Base-by-base conservation (phyloP, 176 grass and related monocot species). In the Avena insularis region DNA sequence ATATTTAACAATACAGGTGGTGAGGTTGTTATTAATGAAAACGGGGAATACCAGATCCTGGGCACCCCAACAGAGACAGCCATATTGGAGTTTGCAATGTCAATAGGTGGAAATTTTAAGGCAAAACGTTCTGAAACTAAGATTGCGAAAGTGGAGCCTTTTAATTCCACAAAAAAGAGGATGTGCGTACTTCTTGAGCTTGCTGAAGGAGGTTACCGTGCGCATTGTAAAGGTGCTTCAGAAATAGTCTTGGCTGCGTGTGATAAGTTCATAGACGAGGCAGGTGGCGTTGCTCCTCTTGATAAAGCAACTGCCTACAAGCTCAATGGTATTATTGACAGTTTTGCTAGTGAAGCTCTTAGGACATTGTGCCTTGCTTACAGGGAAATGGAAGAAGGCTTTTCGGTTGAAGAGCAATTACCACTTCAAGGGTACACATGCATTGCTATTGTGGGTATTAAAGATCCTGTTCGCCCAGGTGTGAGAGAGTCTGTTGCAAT, bases 1-100 rank as follows among this genome's bases (percentile, higher is more conserved):
- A 85, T 99, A 79, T 99, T 99, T 87, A 99, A 91, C 58, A 99
- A 99, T 89, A 99, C 97, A 43, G 92, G 90, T 85, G 97, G 92
- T 19, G 97, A 99, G 85, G 82, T 99, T 90, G 97, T 96, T 36
- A 85, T 93, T 68, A 85, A 94, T 85, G 85, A 91, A 88, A 78
- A 91, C 50, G 80, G 85, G 29, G 89, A 94, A 79, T 58, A 75
- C 75, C 93, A 99, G 81, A 96, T 96, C 61, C 86, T 99, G 27
- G 97, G 97, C 61, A 94, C 92, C 71, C 92, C 97, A 19, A 99
- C 97, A 15, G 97, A 99, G 78, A 55, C 94, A 87, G 97, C 94
- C 53, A 91, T 99, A 63, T 90, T 99, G 67, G 87, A 99, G 77
- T 96, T 99, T 75, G 97, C 92, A 86, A 89, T 96, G 85, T 91